Percentiles rank a stretch among this genome's conserved stretches.
Conservation (phyloP, 805 yeast species). For the Clavispora vitiphila region DNA sequence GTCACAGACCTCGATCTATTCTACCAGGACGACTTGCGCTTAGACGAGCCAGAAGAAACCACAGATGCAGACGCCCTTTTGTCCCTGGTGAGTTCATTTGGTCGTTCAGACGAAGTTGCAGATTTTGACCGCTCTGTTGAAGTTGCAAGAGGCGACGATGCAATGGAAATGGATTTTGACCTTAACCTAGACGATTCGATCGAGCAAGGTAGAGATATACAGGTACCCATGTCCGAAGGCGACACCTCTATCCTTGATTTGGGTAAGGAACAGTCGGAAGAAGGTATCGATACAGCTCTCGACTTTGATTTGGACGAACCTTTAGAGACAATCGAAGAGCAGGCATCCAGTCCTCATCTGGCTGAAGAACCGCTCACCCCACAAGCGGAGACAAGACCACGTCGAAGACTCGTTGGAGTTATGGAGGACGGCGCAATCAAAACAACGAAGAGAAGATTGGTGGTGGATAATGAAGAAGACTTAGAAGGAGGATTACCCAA, state of each 20-base stretch:
- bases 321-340: conserved; percentile 31
- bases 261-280: neutral
- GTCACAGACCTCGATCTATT: conserved; percentile 74
- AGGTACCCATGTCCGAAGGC: conserved; percentile 12
- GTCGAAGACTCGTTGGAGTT: conserved; percentile 28
- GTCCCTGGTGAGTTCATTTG: conserved; percentile 20
- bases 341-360: conserved; percentile 7
- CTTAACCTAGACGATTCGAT: conserved; percentile 37
- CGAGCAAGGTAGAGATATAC: conserved; percentile 49
- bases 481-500: conserved; percentile 40
- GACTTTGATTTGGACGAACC: conserved; percentile 29
- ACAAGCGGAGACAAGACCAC: conserved; percentile 15
- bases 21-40: conserved; percentile 52
- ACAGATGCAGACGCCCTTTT: conserved; percentile 1
- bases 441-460: conserved; percentile 42
- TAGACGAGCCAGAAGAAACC: conserved; percentile 17
- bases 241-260: conserved; percentile 16
- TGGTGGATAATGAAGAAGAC: conserved; percentile 42
- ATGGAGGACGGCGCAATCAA: conserved; percentile 41
- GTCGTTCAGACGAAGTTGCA: conserved; percentile 28
- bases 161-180: conserved; percentile 51
- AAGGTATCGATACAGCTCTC: conserved; percentile 8
- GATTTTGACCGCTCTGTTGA: conserved; percentile 59
- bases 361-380: conserved; percentile 23
- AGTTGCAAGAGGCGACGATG: conserved; percentile 51